phyloP scores from a whole-genome alignment of 2,329 filamentous ascomycete species.

The Fusarium oligoseptatum region DNA sequence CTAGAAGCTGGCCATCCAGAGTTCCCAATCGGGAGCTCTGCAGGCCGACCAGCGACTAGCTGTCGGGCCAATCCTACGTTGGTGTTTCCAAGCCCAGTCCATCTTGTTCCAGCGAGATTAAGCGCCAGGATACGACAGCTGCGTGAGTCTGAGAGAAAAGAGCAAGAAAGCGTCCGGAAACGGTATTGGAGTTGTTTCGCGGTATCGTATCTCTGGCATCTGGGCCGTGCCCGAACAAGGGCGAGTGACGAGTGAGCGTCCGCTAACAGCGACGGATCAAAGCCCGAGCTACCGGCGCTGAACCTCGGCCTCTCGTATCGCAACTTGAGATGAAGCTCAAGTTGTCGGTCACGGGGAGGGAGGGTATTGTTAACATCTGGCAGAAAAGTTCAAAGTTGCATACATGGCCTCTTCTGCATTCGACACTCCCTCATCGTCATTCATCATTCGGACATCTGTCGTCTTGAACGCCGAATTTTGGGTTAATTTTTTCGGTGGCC shows the following conservation, averaged over 20 bases:
- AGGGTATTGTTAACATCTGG: background rate
- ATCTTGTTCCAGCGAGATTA: slow-evolving; percentile 41
- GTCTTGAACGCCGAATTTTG: slow-evolving; percentile 26
- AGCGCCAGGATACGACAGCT: slow-evolving; percentile 39
- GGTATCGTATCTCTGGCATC: slow-evolving; percentile 13
- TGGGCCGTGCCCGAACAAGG: slow-evolving; percentile 10
- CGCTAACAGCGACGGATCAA: slow-evolving; percentile 20
- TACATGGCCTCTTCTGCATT: slow-evolving; percentile 33
- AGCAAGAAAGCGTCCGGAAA: slow-evolving; percentile 31
- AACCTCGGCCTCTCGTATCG: slow-evolving; percentile 36
- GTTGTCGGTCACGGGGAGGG: background rate
- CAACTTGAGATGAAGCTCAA: slow-evolving; percentile 27
- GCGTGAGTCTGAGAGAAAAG: background rate
- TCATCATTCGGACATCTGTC: slow-evolving; percentile 22
- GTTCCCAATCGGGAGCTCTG: slow-evolving; percentile 45
- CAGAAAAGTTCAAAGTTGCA: slow-evolving; percentile 21
- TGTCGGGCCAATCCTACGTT: slow-evolving; percentile 44
- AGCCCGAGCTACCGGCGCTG: slow-evolving; percentile 32
- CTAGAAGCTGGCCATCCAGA: slow-evolving; percentile 23
- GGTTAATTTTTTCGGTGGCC: slow-evolving; percentile 13
- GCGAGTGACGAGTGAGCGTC: slow-evolving; percentile 2
- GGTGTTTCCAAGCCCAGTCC: slow-evolving; percentile 36
- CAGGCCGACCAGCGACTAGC: slow-evolving; percentile 40
- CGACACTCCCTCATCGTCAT: slow-evolving; percentile 31
- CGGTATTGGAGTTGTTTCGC: slow-evolving; percentile 18